Conservation (phyloP, 768 basidiomycete species). For the Termitomyces eurrhizus region DNA sequence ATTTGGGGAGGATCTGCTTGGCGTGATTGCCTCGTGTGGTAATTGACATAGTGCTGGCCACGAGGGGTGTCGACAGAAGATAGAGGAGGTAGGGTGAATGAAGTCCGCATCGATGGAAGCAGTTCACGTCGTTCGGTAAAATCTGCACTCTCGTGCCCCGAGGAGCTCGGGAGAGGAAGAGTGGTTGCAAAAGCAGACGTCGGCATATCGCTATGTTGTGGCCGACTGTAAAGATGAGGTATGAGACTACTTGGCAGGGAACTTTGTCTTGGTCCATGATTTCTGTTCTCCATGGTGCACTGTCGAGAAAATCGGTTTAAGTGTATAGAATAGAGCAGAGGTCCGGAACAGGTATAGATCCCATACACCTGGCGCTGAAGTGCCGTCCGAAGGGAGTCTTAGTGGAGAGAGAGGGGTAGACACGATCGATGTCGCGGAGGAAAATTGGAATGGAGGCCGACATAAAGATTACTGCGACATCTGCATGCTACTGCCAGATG, state of each 20-base stretch:
- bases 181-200: constrained; percentile 12
- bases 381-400: constrained; percentile 19
- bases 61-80: constrained; percentile 8
- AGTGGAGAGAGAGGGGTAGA: constrained; percentile 20
- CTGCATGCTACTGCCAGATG: constrained; percentile 8
- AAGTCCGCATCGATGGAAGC: constrained; percentile 14
- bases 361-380: constrained; percentile 24
- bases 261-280: constrained; percentile 31
- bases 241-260: constrained; percentile 50
- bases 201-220: constrained; percentile 28
- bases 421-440: constrained; percentile 35
- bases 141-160: constrained; percentile 11
- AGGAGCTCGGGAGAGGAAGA: constrained; percentile 11
- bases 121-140: constrained; percentile 6
- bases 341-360: constrained; percentile 19
- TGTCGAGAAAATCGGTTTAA: constrained; percentile 11
- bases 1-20: constrained; percentile 2
- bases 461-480: constrained; percentile 38
- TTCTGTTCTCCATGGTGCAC: constrained; percentile 19
- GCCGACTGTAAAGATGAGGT: constrained; percentile 40
- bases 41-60: constrained; percentile 5
- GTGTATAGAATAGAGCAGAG: constrained; percentile 16
- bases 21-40: constrained; percentile 8
- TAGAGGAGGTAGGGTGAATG: constrained; percentile 14
- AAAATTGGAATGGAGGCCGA: constrained; percentile 27